phyloP scores from a whole-genome alignment of 1,284 basidiomycete genomes.

The Boletus semigastroideus region DNA sequence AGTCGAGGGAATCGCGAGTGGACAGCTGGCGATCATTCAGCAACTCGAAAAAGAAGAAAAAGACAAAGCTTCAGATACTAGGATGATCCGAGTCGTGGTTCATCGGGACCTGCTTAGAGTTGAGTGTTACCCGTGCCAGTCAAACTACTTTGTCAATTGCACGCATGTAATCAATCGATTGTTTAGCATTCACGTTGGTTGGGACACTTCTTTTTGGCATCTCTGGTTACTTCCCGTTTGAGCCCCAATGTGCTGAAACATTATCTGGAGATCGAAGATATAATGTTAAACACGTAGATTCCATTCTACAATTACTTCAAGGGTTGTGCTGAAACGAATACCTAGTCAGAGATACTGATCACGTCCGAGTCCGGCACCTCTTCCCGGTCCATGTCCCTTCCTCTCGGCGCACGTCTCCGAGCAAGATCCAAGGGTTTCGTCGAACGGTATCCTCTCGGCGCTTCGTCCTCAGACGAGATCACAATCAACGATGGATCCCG shows the following conservation, averaged over 20 bases:
- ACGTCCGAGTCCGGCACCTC: slow-evolving; percentile 27
- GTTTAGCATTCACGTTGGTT: not conserved
- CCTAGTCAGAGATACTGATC: slow-evolving; percentile 32
- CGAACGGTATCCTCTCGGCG: not conserved
- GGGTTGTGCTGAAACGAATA: not conserved
- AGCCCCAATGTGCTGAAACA: too few species aligned
- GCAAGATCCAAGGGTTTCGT: slow-evolving; percentile 1
- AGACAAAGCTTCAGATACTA: slow-evolving; percentile 62
- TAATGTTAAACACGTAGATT: too few species aligned
- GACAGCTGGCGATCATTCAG: slow-evolving; percentile 76
- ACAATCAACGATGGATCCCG: slow-evolving; percentile 30
- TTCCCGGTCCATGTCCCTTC: slow-evolving; percentile 12
- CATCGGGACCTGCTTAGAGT: slow-evolving; percentile 1
- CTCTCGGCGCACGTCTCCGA: slow-evolving; percentile 10
- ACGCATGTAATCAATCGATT: slow-evolving; percentile 10
- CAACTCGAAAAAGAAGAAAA: slow-evolving; percentile 74
- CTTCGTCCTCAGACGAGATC: slow-evolving; percentile 27
- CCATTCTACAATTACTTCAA: not conserved
- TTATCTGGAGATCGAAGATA: too few species aligned
- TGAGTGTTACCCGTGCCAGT: slow-evolving; percentile 11
- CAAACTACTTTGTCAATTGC: slow-evolving; percentile 5
- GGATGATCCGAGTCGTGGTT: slow-evolving; percentile 47
- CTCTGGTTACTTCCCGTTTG: too few species aligned
- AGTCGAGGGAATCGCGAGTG: slow-evolving; percentile 75
- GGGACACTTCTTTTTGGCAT: too few species aligned